phyloP scores from a whole-genome alignment of 352 stramenopile genomes.

The Lagenidium giganteum region DNA sequence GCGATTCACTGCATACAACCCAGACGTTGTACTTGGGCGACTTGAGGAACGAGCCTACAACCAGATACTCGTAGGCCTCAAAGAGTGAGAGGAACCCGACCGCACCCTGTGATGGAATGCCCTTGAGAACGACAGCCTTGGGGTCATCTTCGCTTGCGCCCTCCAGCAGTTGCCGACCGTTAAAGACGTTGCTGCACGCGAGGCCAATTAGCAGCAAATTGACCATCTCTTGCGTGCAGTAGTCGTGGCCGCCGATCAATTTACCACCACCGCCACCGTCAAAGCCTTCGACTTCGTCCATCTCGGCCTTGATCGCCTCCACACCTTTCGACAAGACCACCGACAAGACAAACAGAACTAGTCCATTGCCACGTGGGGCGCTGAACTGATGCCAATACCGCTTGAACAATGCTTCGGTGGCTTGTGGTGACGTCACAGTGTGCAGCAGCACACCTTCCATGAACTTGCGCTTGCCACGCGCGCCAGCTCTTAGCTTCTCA shows the following conservation, averaged over 20 bases:
- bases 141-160: constrained; percentile 47
- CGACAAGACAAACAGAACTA: constrained; percentile 70
- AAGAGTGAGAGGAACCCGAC: constrained; percentile 91
- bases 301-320: constrained; percentile 61
- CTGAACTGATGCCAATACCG: constrained; percentile 41
- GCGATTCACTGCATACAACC: constrained; percentile 91
- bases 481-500: neutral
- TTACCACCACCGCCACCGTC: constrained; percentile 32
- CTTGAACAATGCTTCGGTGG: constrained; percentile 28
- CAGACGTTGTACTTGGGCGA: constrained; percentile 70
- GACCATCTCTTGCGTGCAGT: constrained; percentile 94
- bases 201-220: constrained; percentile 93
- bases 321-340: constrained; percentile 61
- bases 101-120: constrained; percentile 38
- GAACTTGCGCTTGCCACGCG: constrained; percentile 30
- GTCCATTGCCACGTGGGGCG: constrained; percentile 46
- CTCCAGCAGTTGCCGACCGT: constrained; percentile 84
- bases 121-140: constrained; percentile 60
- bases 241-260: constrained; percentile 84
- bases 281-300: constrained; percentile 69
- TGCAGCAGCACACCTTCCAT: constrained; percentile 34
- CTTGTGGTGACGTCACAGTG: constrained; percentile 17
- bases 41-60: constrained; percentile 82
- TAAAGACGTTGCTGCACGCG: constrained; percentile 93
- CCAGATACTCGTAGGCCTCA: constrained; percentile 87